phyloP scores from a whole-genome alignment of 2,329 filamentous ascomycete genomes.

The Bipolaris victoriae region DNA sequence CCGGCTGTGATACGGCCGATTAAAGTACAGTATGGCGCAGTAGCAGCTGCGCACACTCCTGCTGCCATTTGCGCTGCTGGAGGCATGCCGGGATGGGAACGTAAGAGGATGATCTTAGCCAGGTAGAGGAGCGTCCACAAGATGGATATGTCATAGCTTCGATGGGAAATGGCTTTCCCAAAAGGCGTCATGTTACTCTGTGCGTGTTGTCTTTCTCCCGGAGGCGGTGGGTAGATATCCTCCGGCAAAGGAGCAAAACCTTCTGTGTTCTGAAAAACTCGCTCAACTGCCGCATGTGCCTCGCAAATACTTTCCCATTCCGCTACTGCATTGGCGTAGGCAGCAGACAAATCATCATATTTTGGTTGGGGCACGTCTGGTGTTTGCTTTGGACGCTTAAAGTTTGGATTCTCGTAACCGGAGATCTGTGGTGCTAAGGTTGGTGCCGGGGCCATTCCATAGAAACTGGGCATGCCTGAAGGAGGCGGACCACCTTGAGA shows the following conservation, averaged over 20 bases:
- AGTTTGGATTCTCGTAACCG: conserved; percentile 47
- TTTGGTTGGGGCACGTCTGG: conserved; percentile 25
- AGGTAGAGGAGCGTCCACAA: conserved; percentile 90
- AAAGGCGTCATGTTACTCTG: conserved; percentile 69
- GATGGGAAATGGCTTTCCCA: conserved; percentile 79
- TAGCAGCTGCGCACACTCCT: conserved; percentile 75
- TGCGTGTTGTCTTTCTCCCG: conserved; percentile 27
- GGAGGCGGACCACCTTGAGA: conserved; percentile 26
- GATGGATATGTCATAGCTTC: conserved; percentile 84
- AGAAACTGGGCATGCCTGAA: conserved; percentile 55
- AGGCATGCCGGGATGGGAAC: conserved; percentile 87
- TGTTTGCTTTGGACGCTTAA: conserved; percentile 25
- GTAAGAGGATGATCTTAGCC: conserved; percentile 79
- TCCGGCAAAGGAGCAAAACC: conserved; percentile 77
- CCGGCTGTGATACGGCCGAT: conserved; percentile 84
- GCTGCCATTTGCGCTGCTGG: conserved; percentile 88
- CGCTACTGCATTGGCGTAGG: conserved; percentile 70
- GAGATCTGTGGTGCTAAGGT: conserved; percentile 51
- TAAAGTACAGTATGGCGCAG: conserved; percentile 71
- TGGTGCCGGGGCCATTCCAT: conserved; percentile 56
- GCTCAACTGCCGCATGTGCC: conserved; percentile 71
- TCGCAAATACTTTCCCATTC: conserved; percentile 80
- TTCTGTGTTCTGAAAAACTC: conserved; percentile 65
- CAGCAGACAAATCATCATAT: conserved; percentile 63
- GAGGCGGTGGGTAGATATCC: conserved; percentile 66